Evolutionary conservation across 106 monocot genomes (phyloP), one percentile per base, ranked within the genome.

Genomic region (Platanthera zijinensis): DNA sequence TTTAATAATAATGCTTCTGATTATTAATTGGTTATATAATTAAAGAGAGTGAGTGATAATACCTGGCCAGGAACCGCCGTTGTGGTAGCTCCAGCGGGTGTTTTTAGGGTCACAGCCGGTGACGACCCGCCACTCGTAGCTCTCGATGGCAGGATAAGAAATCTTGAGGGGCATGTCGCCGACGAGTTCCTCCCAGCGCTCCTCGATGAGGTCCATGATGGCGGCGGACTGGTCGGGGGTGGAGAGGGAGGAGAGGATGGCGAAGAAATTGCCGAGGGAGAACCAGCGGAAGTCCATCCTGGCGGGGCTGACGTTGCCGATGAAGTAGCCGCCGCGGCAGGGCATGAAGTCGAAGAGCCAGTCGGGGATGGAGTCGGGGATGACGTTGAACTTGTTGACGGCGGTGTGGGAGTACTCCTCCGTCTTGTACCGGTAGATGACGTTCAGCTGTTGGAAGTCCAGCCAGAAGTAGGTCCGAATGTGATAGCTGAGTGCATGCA

Each of bases 61-160:
- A n/a, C 86, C 86, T 80, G 86, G 89, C 86, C 89, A 90, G 39
- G 86, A 86, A 71, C 86, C 86, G 57, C 89, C 89, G 78, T 86
- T 86, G 18, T 86, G 89, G 63, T 89, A 89, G 52, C 80, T 80
- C 80, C 80, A 80, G 67, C 80, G 64, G 11, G 74, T 80, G 53
- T 80, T 80, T 61, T 80, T 80, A 3, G 80, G 80, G 51, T 80
- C 80, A 19, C 80, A 80, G 46, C 80, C 80, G 0, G 80, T 80
- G 79, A 86, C 84, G 48, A 90, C 86, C 4, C 80, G 79, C 86
- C 86, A 90, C 61, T 90, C 90, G 78, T 86, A 86, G 57, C 75
- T 70, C 50, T 84, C 90, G 8, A 90, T 82, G 8, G 86, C 86
- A 75, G 89, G 89, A 84, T 90, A 86, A 75, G 75, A 50, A 12